Evolutionary conservation across 306 rosid species (phyloP).

Genomic region (Acacia acuminata): DNA sequence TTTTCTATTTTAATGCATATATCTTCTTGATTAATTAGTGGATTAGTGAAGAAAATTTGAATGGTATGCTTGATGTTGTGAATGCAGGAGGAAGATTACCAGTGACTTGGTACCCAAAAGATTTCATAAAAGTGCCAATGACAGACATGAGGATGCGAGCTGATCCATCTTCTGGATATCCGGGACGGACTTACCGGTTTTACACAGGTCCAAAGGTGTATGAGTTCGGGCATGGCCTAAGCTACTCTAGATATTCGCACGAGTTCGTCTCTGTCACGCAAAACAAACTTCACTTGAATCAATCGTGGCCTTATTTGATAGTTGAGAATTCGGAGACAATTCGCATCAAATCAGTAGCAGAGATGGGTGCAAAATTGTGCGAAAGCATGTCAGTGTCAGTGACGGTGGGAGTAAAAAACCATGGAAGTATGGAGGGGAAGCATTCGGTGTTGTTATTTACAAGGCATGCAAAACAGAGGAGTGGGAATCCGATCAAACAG

Average conservation of each 20-base stretch:
- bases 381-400: constrained; percentile 51
- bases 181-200: constrained; percentile 85
- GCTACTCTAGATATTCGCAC: constrained; percentile 74
- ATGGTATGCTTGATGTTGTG: constrained; percentile 19
- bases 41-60: background rate
- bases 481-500: constrained; percentile 60
- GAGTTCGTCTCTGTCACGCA: constrained; percentile 51
- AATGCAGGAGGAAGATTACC: constrained; percentile 89
- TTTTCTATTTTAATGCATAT: background rate
- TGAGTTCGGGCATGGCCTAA: constrained; percentile 85
- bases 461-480: constrained; percentile 35
- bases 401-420: constrained; percentile 54
- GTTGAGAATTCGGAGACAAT: constrained; percentile 49
- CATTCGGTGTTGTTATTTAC: constrained; percentile 73
- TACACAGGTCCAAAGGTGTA: constrained; percentile 71
- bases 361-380: constrained; percentile 57
- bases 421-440: constrained; percentile 76
- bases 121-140: constrained; percentile 73
- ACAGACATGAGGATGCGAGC: constrained; percentile 98
- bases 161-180: constrained; percentile 64
- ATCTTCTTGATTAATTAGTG: background rate
- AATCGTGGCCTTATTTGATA: constrained; percentile 42
- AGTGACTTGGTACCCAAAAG: constrained; percentile 81
- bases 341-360: constrained; percentile 56
- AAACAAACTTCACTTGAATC: constrained; percentile 59